A percentile compares a stretch with the other conserved stretches of the same genome.
phyloP scores from a whole-genome alignment of 1,284 basidiomycete genomes.

The Leccinum griseonigrum region DNA sequence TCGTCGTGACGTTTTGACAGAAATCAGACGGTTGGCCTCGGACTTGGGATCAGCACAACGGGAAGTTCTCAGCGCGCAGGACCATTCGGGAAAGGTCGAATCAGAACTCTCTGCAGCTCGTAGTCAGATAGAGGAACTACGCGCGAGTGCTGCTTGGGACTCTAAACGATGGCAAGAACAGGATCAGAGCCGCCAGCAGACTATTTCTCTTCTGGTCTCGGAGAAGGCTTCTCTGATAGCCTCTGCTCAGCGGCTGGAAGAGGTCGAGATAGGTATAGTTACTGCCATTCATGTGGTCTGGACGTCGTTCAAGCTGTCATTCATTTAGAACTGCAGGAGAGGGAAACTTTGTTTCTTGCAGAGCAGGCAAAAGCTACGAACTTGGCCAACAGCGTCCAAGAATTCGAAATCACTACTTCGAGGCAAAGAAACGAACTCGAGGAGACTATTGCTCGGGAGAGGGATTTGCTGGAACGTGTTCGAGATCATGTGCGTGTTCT shows the following conservation, averaged over 20 bases:
- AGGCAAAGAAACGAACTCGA: conserved; percentile 43
- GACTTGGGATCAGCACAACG: conserved; percentile 19
- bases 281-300: not conserved
- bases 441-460: conserved; percentile 41
- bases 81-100: conserved; percentile 19
- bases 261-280: conserved; percentile 48
- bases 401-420: conserved; percentile 40
- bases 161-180: conserved; percentile 30
- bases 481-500: conserved; percentile 55
- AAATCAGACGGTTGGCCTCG: conserved; percentile 16
- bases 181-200: conserved; percentile 56
- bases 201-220: conserved; percentile 64
- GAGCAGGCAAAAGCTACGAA: conserved; percentile 41
- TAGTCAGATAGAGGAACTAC: conserved; percentile 20
- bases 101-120: conserved; percentile 21
- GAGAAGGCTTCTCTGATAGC: conserved; percentile 62
- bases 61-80: conserved; percentile 7
- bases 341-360: conserved; percentile 41
- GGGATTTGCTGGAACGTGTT: conserved; percentile 52
- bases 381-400: conserved; percentile 43
- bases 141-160: conserved; percentile 10
- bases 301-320: not conserved
- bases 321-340: conserved; percentile 45
- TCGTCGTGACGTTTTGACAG: conserved; percentile 15
- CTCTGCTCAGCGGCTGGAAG: conserved; percentile 51